These are phyloP conservation scores for Hypoxylon lienhwacheense DNA, from an alignment of 495 filamentous ascomycete species.

Conservation along the genomic window DNA sequence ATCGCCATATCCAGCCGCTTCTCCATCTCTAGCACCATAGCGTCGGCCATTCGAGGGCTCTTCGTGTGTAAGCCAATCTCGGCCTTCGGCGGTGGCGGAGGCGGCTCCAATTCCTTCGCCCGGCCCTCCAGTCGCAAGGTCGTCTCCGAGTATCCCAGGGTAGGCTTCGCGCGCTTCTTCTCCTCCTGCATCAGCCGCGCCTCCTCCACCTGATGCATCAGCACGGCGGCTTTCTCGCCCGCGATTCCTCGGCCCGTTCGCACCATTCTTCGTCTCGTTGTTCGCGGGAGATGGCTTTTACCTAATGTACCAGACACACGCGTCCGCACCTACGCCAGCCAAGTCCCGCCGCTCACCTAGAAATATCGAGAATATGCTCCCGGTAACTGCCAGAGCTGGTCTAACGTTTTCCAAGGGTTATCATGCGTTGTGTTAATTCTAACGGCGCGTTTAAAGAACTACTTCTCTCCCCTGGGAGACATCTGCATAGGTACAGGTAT, in stretches of 20 bases:
- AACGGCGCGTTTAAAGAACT: too few species aligned
- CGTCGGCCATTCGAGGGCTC: not conserved
- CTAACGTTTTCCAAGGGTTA: too few species aligned
- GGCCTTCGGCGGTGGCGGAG: not conserved
- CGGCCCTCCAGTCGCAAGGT: not conserved
- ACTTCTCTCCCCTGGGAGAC: too few species aligned
- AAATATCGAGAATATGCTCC: too few species aligned
- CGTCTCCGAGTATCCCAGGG: not conserved
- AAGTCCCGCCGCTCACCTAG: too few species aligned
- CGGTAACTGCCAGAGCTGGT: too few species aligned
- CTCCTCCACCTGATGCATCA: slow-evolving; percentile 1
- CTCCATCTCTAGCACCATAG: slow-evolving; percentile 4
- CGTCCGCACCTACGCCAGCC: not conserved
- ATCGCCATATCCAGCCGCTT: slow-evolving; percentile 19
- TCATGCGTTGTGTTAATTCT: too few species aligned
- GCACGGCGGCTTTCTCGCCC: slow-evolving; percentile 12
- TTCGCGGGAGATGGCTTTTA: too few species aligned
- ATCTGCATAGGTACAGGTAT: too few species aligned
- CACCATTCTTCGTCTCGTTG: not conserved
- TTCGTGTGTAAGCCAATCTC: not conserved
- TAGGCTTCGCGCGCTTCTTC: not conserved
- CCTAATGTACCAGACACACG: not conserved
- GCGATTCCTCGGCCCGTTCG: slow-evolving; percentile 4
- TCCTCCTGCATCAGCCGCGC: not conserved
- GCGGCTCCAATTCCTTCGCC: not conserved